Conservation (phyloP, 306 rosid species). For the Fagus sylvatica region DNA sequence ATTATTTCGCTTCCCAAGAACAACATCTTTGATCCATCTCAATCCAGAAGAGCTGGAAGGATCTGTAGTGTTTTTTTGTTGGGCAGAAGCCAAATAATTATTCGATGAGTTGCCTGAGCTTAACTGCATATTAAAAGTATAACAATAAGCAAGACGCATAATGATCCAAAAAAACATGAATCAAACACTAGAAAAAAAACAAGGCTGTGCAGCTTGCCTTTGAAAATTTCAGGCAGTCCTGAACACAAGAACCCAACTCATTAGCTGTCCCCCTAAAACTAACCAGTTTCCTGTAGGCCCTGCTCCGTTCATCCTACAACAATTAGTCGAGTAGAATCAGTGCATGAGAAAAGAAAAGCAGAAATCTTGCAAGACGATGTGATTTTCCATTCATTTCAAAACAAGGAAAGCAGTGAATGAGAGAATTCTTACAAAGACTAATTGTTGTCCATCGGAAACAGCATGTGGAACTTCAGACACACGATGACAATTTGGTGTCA, state of each 20-base stretch:
- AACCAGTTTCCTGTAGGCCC: slow-evolving; percentile 67
- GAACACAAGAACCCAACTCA: slow-evolving; percentile 76
- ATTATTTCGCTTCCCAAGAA: slow-evolving; percentile 90
- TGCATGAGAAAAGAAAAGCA: slow-evolving; percentile 22
- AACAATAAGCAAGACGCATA: slow-evolving; percentile 35
- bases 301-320: slow-evolving; percentile 78
- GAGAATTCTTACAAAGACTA: slow-evolving; percentile 62
- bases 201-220: slow-evolving; percentile 55
- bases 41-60: slow-evolving; percentile 76
- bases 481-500: slow-evolving; percentile 87
- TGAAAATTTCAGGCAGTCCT: slow-evolving; percentile 79
- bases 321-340: slow-evolving; percentile 27
- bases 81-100: slow-evolving; percentile 46
- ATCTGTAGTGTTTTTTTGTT: slow-evolving; percentile 56
- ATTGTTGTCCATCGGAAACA: slow-evolving; percentile 35
- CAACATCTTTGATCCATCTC: slow-evolving; percentile 94
- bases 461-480: slow-evolving; percentile 66
- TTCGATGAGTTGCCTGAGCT: slow-evolving; percentile 55
- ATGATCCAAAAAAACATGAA: slow-evolving; percentile 10
- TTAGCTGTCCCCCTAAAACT: slow-evolving; percentile 76
- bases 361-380: not conserved
- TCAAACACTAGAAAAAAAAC: slow-evolving; percentile 13
- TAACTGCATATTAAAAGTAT: slow-evolving; percentile 59
- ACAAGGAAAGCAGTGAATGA: slow-evolving; percentile 16
- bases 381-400: slow-evolving; percentile 15